Evolutionary conservation across 2,329 filamentous ascomycete species (phyloP), one percentile per base, ranked within the genome.

Genomic region (Talaromyces sp.): DNA sequence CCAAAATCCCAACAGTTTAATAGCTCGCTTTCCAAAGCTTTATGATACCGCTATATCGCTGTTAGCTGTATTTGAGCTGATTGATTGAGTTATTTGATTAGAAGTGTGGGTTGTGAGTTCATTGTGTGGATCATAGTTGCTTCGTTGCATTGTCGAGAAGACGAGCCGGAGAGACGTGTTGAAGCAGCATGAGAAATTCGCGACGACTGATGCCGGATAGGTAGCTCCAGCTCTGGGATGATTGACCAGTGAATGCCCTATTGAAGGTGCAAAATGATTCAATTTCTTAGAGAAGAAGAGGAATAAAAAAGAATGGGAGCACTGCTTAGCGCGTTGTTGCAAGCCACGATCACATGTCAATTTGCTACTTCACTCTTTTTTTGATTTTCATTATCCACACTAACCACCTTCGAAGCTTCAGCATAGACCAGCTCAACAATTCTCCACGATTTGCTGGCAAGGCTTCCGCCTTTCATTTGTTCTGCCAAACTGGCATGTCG

Each of bases 1-100:
- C 11, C 22, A 33, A 27, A 59, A 43, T 45, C 62, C 62, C 62
- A 64, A 64, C 62, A 64, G 31, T 57, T 62, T 62, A 22, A 59
- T 39, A 59, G 56, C 39, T 59, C 37, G n/a, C 31, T 22, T 39
- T 39, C 47, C 16, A 56, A 6, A 37, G 52, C 33, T 37, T 54
- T 39, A 39, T 56, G 52, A 56, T 56, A 56, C 52, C 52, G 52
- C 52, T 56, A 56, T 56, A 8, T 24, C 2, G 1, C 16, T 24
- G 31, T 19, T 48, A 24, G 45, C 27, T 39, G 45, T 39, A 39
- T 50, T 61, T 33, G 45, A 39, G 33, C 39, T 33, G 48, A 35
- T 43, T 31, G 47, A 22, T 45, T 22, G 3, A 45, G 37, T 43
- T 45, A 16, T 45, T 39, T 39, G 33, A 54, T 33, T 62, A 14